These are phyloP conservation scores for Diversispora eburnea DNA, from an alignment of 192 early-diverging fungal genomes.

Conservation along the genomic window DNA sequence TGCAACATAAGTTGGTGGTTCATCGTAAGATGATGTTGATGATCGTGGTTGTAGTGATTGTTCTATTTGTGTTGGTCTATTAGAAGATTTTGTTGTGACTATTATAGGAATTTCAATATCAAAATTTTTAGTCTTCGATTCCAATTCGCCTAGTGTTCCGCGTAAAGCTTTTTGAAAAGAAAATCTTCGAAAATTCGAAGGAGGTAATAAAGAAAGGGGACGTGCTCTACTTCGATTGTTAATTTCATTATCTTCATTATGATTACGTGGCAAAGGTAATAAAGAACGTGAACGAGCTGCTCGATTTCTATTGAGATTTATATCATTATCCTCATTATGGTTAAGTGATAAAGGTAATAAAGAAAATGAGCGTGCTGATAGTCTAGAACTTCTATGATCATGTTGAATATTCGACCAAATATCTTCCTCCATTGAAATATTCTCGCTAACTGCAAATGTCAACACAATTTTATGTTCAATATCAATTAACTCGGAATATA, in stretches of 20 bases:
- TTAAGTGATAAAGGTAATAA: no score
- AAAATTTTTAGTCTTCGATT: background rate
- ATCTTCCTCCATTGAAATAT: background rate
- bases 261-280: no score
- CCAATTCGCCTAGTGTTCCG: background rate
- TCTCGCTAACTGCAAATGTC: background rate
- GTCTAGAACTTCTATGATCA: background rate
- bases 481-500: constrained; percentile 13
- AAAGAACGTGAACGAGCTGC: no score
- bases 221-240: background rate
- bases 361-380: background rate
- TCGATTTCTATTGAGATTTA: no score
- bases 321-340: no score
- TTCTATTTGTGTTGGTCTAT: background rate
- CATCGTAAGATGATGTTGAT: background rate
- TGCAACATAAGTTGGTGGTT: background rate
- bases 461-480: constrained; percentile 7
- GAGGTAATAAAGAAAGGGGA: background rate
- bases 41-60: no score
- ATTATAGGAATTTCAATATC: constrained; percentile 6
- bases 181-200: background rate
- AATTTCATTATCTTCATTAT: no score
- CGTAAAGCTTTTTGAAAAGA: background rate
- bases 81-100: constrained; percentile 1
- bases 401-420: background rate